These are phyloP conservation scores for Tarenaya hassleriana DNA, from an alignment of 345 rosid species.

Conservation along the genomic window DNA sequence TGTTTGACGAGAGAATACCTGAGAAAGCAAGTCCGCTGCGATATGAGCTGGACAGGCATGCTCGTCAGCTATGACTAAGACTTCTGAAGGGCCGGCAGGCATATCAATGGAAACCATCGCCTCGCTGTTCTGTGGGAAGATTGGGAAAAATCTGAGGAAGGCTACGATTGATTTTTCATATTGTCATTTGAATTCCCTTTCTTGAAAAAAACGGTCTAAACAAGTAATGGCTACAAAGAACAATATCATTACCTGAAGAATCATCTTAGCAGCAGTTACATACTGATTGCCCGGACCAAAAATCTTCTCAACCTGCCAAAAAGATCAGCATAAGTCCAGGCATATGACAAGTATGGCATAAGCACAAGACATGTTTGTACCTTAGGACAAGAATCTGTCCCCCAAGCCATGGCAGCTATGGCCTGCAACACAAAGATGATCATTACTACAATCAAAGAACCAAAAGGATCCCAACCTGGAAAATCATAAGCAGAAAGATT, in stretches of 20 bases:
- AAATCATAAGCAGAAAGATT: neutral
- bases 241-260: conserved; percentile 54
- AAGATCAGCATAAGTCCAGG: conserved; percentile 7
- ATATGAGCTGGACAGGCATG: conserved; percentile 77
- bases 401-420: conserved; percentile 97
- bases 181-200: neutral
- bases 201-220: conserved; percentile 4
- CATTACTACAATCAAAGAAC: conserved; percentile 6
- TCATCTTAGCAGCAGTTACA: conserved; percentile 97
- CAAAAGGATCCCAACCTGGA: neutral
- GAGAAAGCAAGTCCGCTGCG: conserved; percentile 92
- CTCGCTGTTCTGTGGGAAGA: conserved; percentile 70
- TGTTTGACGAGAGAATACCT: conserved; percentile 46
- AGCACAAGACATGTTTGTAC: conserved; percentile 28
- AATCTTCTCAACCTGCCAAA: conserved; percentile 74
- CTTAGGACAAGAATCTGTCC: conserved; percentile 93
- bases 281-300: conserved; percentile 96
- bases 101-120: conserved; percentile 98
- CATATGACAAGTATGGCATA: neutral
- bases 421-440: conserved; percentile 43
- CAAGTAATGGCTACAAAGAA: conserved; percentile 13
- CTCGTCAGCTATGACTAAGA: conserved; percentile 80
- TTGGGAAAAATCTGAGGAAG: conserved; percentile 4
- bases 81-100: conserved; percentile 99
- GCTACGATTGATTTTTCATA: neutral